phyloP scores from a whole-genome alignment of 805 yeast species.

The Saccharomycopsis malanga region DNA sequence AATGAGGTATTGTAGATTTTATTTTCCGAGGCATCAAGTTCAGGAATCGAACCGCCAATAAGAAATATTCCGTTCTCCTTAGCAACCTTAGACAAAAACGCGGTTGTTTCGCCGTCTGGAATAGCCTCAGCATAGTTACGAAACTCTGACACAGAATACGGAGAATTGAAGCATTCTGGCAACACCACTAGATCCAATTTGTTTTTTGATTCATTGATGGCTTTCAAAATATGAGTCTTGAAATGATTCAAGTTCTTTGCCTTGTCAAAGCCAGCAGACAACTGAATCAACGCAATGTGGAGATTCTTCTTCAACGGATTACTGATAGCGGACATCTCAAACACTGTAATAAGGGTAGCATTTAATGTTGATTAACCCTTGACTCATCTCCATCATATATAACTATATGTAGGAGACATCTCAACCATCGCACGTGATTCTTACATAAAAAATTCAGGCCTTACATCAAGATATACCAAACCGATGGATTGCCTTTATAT shows the following conservation, averaged over 20 bases:
- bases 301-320: conserved; percentile 43
- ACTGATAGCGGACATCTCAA: conserved; percentile 9
- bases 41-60: conserved; percentile 93
- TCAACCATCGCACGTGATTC: too few relatives aligned
- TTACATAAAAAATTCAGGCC: too few relatives aligned
- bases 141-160: conserved; percentile 83
- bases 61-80: conserved; percentile 51
- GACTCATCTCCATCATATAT: too few relatives aligned
- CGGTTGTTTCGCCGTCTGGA: conserved; percentile 50
- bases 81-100: conserved; percentile 61
- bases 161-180: conserved; percentile 96
- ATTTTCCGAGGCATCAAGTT: conserved; percentile 46
- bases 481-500: too few relatives aligned
- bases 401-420: too few relatives aligned
- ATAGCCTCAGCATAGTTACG: conserved; percentile 83
- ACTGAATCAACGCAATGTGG: conserved; percentile 79
- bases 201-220: conserved; percentile 44
- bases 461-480: too few relatives aligned
- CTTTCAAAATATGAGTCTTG: conserved; percentile 53
- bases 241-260: conserved; percentile 68
- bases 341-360: too few relatives aligned
- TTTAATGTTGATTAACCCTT: too few relatives aligned
- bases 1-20: conserved; percentile 67
- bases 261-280: conserved; percentile 75
- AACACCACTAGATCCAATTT: conserved; percentile 71